Base-by-base conservation (phyloP, 1,284 basidiomycete genomes). In the Ustilago tritici region DNA sequence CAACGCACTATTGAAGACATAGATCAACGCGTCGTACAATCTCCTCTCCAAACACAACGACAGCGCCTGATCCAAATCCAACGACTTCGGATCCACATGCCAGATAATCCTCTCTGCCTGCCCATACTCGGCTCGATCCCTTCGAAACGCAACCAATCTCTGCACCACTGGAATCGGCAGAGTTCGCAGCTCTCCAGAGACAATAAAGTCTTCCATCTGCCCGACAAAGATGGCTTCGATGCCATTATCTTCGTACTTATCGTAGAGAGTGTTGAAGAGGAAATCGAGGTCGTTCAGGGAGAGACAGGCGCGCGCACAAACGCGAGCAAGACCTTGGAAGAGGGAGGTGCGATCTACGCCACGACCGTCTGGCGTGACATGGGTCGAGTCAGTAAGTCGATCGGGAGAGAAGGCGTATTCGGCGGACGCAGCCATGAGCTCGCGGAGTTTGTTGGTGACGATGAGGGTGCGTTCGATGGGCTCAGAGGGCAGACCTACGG, bases 51-150 rank as follows among this genome's bases (percentile, higher is more conserved):
- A 91, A 83, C 97, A 99, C 4, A 99, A 88, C 17, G 88, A 90
- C 70, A 98, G 92, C 0, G 93, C 92, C 87, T 98, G 97, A 84
- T 99, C 93, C 85, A 98, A 92, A 84, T 99, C 97, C 66, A 99
- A 88, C 79, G 92, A 93, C 15, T 90, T 88, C 0, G 96, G 95
- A 78, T 98, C 93, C 68, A 98, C 94, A 85, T 97, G 94, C 93
- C 95, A 98, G 62, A 99, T 96, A 67, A 99, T 89, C 46, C 91
- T 90, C 85, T 99, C 95, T 1, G 93, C 93, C 3, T 91, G 88
- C 57, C 93, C 92, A 23, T 92, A 92, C 62, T 92, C 90, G 6
- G 89, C 88, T 46, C 91, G 89, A 41, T 92, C 90, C 58, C 92
- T 92, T 79, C 97, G 93, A 67, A 93, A 88, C 1, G 90, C 89